Evolutionary conservation across 2,329 filamentous ascomycete species (phyloP).

Genomic region (Diplocarpon mali): DNA sequence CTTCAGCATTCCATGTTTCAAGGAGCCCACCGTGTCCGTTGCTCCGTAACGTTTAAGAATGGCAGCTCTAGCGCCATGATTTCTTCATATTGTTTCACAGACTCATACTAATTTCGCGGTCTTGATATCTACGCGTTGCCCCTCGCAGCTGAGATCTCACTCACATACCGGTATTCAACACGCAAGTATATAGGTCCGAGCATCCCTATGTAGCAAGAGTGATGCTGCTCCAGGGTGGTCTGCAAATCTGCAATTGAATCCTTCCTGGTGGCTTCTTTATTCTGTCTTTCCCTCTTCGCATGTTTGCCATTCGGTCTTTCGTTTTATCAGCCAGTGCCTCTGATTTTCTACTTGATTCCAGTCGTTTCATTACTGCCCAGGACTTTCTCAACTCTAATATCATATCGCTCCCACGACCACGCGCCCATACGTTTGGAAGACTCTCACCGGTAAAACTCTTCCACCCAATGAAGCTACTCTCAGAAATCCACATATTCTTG

Average conservation of each 20-base stretch:
- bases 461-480: constrained; percentile 5
- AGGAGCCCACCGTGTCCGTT: constrained; percentile 12
- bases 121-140: constrained; percentile 15
- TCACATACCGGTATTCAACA: constrained; percentile 1
- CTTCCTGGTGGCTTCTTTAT: constrained; percentile 9
- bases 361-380: too few species aligned
- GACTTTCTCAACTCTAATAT: too few species aligned
- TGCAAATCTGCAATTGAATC: constrained; percentile 2
- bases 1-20: constrained; percentile 15
- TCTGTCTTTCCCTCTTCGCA: constrained; percentile 10
- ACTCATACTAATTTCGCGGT: constrained; percentile 22
- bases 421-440: neutral
- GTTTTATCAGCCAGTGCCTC: constrained; percentile 12
- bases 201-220: neutral
- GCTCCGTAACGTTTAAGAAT: constrained; percentile 21
- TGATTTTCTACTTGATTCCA: neutral
- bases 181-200: constrained; percentile 1
- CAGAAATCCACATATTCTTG: constrained; percentile 27
- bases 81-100: constrained; percentile 20
- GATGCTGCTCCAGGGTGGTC: neutral
- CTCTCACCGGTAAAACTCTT: neutral
- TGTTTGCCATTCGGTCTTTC: constrained; percentile 5
- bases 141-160: constrained; percentile 18
- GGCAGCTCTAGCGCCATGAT: constrained; percentile 12
- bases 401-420: too few species aligned